Percentiles rank a stretch among this genome's conserved stretches.
phyloP scores from a whole-genome alignment of 176 grass and related monocot species.

The Pharus latifolius region DNA sequence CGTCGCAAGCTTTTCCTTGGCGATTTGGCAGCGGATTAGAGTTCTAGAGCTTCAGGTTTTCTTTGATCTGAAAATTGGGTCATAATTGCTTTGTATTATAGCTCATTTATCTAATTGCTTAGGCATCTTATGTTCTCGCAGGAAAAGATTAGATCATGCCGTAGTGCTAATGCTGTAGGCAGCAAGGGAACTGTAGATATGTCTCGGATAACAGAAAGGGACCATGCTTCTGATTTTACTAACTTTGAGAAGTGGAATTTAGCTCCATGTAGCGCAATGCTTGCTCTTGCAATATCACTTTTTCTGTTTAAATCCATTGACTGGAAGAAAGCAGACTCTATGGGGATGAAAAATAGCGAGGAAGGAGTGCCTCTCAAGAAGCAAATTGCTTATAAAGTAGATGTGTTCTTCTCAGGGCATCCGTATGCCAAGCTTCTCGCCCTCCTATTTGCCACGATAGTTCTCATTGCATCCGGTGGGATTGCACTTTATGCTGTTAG shows the following conservation, averaged over 20 bases:
- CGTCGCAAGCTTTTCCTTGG: conserved; percentile 37
- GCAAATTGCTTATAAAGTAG: conserved; percentile 79
- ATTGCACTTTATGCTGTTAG: conserved; percentile 69
- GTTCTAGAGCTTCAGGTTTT: conserved; percentile 60
- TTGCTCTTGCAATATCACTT: conserved; percentile 39
- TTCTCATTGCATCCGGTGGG: conserved; percentile 79
- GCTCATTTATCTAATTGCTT: neutral
- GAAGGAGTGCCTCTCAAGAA: conserved; percentile 85
- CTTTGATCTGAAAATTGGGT: neutral
- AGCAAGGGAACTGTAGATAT: conserved; percentile 2
- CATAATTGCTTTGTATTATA: neutral
- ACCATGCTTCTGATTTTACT: conserved; percentile 9
- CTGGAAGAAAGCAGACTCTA: conserved; percentile 1
- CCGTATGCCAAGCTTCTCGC: conserved; percentile 91
- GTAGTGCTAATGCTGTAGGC: neutral
- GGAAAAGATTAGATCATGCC: conserved; percentile 52
- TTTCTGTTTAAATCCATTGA: conserved; percentile 59
- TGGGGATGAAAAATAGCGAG: conserved; percentile 18
- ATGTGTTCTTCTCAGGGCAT: conserved; percentile 93
- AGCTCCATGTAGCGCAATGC: conserved; percentile 24
- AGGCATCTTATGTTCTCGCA: conserved; percentile 2
- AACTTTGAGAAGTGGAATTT: conserved; percentile 27
- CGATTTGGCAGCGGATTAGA: conserved; percentile 66
- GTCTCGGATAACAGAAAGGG: conserved; percentile 5
- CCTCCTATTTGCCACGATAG: conserved; percentile 62